Percentiles rank a stretch among this genome's conserved stretches.
phyloP scores from a whole-genome alignment of 2,329 filamentous ascomycete genomes.

The Alternaria atra region DNA sequence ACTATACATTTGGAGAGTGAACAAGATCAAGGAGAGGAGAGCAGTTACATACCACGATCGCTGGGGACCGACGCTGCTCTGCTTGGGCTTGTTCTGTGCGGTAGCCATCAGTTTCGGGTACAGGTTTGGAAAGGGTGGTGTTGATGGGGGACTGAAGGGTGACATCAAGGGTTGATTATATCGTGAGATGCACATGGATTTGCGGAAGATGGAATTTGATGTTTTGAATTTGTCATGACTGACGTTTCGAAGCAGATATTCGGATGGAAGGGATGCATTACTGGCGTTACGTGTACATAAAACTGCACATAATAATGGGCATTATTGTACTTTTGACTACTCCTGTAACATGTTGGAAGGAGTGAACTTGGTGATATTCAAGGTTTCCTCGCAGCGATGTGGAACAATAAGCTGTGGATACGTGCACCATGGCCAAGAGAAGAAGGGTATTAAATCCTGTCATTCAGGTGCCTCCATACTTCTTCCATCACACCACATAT shows the following conservation, averaged over 20 bases:
- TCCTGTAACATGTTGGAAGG: not conserved
- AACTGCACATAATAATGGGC: slow-evolving; percentile 2
- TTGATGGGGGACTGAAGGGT: slow-evolving; percentile 55
- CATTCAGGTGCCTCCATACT: not conserved
- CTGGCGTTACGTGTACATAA: slow-evolving; percentile 2
- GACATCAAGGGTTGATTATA: slow-evolving; percentile 9
- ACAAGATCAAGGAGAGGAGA: slow-evolving; percentile 81
- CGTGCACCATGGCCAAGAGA: not conserved
- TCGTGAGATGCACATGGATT: not conserved
- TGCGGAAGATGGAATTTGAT: not conserved
- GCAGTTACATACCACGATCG: slow-evolving; percentile 93
- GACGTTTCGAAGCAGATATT: not conserved
- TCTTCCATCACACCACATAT: not conserved
- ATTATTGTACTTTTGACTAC: not conserved
- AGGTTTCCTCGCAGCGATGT: not conserved
- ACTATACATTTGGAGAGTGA: slow-evolving; percentile 88
- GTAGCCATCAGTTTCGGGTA: slow-evolving; percentile 83
- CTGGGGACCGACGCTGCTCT: slow-evolving; percentile 82
- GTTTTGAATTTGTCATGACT: slow-evolving; percentile 1
- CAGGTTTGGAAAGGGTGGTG: slow-evolving; percentile 67
- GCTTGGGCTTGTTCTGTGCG: slow-evolving; percentile 74
- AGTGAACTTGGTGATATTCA: not conserved
- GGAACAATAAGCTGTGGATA: too few relatives aligned
- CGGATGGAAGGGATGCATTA: not conserved
- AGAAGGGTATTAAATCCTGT: not conserved